Conservation (phyloP, 2,329 filamentous ascomycete genomes). For the Didymella keratinophila region DNA sequence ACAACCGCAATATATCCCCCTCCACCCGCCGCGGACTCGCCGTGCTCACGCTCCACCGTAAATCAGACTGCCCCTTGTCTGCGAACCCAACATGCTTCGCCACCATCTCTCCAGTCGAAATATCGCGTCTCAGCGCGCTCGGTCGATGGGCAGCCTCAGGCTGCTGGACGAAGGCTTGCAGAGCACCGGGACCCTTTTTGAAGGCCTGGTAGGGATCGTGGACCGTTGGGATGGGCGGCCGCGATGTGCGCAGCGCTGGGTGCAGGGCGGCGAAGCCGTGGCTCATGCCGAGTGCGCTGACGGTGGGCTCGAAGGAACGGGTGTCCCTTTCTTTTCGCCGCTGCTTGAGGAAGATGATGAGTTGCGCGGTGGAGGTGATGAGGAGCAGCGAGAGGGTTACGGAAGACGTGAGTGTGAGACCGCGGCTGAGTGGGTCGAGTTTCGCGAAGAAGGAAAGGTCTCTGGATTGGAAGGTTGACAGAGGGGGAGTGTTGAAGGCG, state of each 20-base stretch:
- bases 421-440: slow-evolving; percentile 28
- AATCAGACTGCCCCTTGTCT: slow-evolving; percentile 17
- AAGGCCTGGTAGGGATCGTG: slow-evolving; percentile 28
- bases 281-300: slow-evolving; percentile 34
- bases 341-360: not conserved
- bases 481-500: slow-evolving; percentile 3
- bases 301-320: slow-evolving; percentile 35
- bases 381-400: not conserved
- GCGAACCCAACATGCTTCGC: slow-evolving; percentile 25
- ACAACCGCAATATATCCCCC: slow-evolving; percentile 24
- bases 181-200: not conserved
- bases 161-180: not conserved
- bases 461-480: slow-evolving; percentile 19
- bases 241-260: slow-evolving; percentile 9
- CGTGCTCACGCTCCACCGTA: slow-evolving; percentile 21
- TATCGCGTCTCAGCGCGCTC: not conserved
- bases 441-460: slow-evolving; percentile 27
- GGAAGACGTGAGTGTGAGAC: slow-evolving; percentile 19
- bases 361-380: not conserved
- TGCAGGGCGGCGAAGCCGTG: slow-evolving; percentile 30
- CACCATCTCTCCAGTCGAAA: not conserved
- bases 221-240: slow-evolving; percentile 24
- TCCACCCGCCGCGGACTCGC: slow-evolving; percentile 8
- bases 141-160: not conserved
- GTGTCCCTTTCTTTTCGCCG: not conserved